These are phyloP conservation scores for Trichoderma orchidacearum DNA, from an alignment of 495 filamentous ascomycete species.

Conservation along the genomic window DNA sequence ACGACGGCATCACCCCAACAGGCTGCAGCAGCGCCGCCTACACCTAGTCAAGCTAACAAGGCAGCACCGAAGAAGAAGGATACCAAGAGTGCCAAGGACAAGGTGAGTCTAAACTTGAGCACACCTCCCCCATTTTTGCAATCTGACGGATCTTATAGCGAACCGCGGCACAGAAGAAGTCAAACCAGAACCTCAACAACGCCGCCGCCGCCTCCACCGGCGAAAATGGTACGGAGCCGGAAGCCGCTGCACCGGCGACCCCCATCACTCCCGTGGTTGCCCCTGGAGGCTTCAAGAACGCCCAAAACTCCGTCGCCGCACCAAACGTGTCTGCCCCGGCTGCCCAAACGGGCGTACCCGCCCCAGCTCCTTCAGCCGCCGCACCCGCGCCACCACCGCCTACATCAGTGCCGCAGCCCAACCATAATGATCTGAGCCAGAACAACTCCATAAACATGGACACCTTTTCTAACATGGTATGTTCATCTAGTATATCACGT, in stretches of 20 bases:
- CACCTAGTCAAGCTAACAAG: slow-evolving; percentile 68
- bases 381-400: not conserved
- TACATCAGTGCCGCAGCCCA: slow-evolving; percentile 12
- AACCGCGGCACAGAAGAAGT: slow-evolving; percentile 57
- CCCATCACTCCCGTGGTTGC: slow-evolving; percentile 75
- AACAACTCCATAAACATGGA: slow-evolving; percentile 20
- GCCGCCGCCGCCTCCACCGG: slow-evolving; percentile 64
- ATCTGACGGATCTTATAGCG: slow-evolving; percentile 27
- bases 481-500: slow-evolving; percentile 5
- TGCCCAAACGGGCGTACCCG: slow-evolving; percentile 17
- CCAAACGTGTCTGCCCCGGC: slow-evolving; percentile 25
- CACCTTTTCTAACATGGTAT: slow-evolving; percentile 16
- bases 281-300: slow-evolving; percentile 45
- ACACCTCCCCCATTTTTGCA: slow-evolving; percentile 9
- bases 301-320: slow-evolving; percentile 33
- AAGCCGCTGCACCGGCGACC: slow-evolving; percentile 68
- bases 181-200: slow-evolving; percentile 38
- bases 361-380: slow-evolving; percentile 15
- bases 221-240: slow-evolving; percentile 54
- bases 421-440: slow-evolving; percentile 26
- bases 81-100: slow-evolving; percentile 48
- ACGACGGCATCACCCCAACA: slow-evolving; percentile 72
- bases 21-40: slow-evolving; percentile 64
- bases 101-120: slow-evolving; percentile 44
- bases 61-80: slow-evolving; percentile 79